A percentile compares a stretch with the other conserved stretches of the same genome.
These are phyloP conservation scores for Clonostachys sp. DNA, from an alignment of 2,329 filamentous ascomycete species.

Conservation along the genomic window DNA sequence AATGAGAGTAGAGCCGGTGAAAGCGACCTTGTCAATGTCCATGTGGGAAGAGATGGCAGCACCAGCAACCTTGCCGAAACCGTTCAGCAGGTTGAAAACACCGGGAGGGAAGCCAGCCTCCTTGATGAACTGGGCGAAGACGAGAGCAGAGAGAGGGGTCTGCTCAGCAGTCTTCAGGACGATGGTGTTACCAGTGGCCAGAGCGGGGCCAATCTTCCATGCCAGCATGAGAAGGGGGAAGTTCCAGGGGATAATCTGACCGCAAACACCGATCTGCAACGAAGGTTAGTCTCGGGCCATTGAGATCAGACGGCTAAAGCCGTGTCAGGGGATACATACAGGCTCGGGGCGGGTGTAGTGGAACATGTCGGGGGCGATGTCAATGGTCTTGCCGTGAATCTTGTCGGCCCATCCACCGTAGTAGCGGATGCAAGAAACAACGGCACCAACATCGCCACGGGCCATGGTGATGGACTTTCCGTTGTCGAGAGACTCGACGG, in stretches of 20 bases:
- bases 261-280: conserved; percentile 62
- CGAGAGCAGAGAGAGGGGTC: conserved; percentile 63
- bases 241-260: conserved; percentile 82
- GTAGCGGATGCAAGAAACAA: conserved; percentile 68
- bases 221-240: conserved; percentile 71
- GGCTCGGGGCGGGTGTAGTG: conserved; percentile 79
- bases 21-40: conserved; percentile 74
- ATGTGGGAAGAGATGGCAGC: conserved; percentile 68
- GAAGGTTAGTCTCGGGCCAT: too few species aligned
- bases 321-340: conserved; percentile 25
- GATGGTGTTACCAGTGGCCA: conserved; percentile 65
- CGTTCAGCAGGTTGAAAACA: conserved; percentile 69
- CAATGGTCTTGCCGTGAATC: conserved; percentile 81
- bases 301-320: background rate
- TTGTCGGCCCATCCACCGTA: conserved; percentile 86
- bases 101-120: conserved; percentile 72
- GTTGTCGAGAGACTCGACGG: conserved; percentile 84
- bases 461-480: conserved; percentile 78
- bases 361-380: conserved; percentile 73
- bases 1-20: conserved; percentile 68
- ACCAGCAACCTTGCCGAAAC: conserved; percentile 71
- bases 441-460: conserved; percentile 67
- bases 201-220: conserved; percentile 72
- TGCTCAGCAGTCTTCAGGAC: conserved; percentile 71
- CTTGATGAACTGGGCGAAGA: conserved; percentile 59